These are phyloP conservation scores for Trichosanthes cucumerina DNA, from an alignment of 306 rosid genomes.

Conservation along the genomic window DNA sequence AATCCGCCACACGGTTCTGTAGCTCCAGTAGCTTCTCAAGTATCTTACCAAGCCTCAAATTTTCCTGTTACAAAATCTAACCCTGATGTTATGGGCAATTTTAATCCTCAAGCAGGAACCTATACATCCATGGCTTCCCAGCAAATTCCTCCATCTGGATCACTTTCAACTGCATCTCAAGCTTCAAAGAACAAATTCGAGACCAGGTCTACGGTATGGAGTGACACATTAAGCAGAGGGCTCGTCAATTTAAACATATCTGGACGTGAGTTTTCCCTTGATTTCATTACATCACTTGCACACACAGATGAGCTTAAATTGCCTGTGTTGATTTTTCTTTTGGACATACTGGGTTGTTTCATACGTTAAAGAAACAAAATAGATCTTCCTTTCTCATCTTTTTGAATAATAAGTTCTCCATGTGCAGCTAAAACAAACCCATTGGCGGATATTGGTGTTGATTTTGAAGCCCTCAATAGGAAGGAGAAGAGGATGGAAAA, in stretches of 20 bases:
- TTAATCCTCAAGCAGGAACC: conserved; percentile 30
- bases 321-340: background rate
- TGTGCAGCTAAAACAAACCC: conserved; percentile 86
- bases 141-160: conserved; percentile 34
- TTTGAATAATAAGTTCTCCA: conserved; percentile 1
- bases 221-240: conserved; percentile 90
- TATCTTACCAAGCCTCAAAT: conserved; percentile 31
- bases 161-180: conserved; percentile 42
- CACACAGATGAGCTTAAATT: background rate
- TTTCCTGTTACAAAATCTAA: conserved; percentile 23
- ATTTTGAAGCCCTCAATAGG: conserved; percentile 86
- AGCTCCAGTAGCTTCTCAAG: conserved; percentile 16
- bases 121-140: conserved; percentile 34
- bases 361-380: background rate
- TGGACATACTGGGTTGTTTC: conserved; percentile 2
- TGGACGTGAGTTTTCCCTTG: conserved; percentile 58
- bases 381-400: conserved; percentile 4
- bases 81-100: conserved; percentile 28
- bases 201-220: conserved; percentile 94
- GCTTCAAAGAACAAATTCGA: conserved; percentile 79
- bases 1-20: background rate
- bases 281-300: background rate
- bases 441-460: conserved; percentile 79
- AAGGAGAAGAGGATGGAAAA: conserved; percentile 97
- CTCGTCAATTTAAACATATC: conserved; percentile 91